A percentile compares a stretch with the other conserved stretches of the same genome.
These are phyloP conservation scores for Salix brachista DNA, from an alignment of 345 rosid genomes.

Conservation along the genomic window DNA sequence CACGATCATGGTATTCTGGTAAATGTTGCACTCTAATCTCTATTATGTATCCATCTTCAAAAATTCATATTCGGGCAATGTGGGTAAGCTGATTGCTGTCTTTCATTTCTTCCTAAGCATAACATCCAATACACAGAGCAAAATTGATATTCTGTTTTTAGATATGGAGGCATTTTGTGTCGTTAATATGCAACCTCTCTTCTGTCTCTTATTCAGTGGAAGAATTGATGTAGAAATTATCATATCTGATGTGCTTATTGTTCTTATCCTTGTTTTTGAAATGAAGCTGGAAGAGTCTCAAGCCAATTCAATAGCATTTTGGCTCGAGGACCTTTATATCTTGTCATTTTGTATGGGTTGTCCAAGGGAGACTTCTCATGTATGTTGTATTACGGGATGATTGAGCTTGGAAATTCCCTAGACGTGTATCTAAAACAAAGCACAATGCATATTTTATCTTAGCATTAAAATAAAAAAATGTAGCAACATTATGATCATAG, in stretches of 20 bases:
- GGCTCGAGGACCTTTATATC: not conserved
- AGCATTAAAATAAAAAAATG: not conserved
- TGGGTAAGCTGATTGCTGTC: not conserved
- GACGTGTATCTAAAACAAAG: not conserved
- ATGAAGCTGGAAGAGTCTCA: not conserved
- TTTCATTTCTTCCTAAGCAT: not conserved
- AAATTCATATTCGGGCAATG: not conserved
- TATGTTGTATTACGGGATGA: not conserved
- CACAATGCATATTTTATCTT: not conserved
- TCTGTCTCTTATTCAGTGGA: not conserved
- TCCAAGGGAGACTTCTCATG: not conserved
- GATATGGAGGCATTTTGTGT: not conserved
- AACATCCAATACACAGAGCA: not conserved
- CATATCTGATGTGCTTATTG: not conserved
- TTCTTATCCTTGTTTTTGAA: not conserved
- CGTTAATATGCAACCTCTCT: not conserved
- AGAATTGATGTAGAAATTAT: not conserved
- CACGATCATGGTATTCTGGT: not conserved
- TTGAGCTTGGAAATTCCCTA: not conserved
- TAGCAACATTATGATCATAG: not conserved
- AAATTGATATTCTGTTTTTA: not conserved
- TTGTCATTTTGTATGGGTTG: not conserved
- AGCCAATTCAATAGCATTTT: not conserved
- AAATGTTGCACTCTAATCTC: not conserved
- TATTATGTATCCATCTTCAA: not conserved